Evolutionary conservation across 169 alveolate species (phyloP).

Genomic region (Blepharisma undulans): DNA sequence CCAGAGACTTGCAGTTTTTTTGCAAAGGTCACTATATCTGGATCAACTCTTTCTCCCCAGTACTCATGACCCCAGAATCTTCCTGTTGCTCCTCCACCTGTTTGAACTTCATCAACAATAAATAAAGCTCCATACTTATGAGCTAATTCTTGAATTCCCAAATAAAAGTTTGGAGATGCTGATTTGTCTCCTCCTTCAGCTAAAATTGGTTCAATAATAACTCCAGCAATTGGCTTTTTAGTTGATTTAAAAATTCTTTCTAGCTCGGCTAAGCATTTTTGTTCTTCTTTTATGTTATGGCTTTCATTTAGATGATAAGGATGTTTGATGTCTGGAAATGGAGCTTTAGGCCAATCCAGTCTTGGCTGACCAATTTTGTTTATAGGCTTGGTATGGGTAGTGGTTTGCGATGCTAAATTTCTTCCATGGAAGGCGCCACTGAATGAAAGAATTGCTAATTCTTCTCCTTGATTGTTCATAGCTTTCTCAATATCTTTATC

Average conservation of each 20-base stretch:
- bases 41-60: constrained; percentile 50
- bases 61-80: constrained; percentile 70
- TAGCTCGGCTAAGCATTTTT: constrained; percentile 42
- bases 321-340: constrained; percentile 58
- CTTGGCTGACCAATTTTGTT: constrained; percentile 38
- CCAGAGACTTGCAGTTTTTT: constrained; percentile 49
- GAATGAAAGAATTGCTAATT: constrained; percentile 37
- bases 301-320: constrained; percentile 49
- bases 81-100: constrained; percentile 67
- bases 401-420: constrained; percentile 41
- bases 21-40: constrained; percentile 69
- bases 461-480: constrained; percentile 2
- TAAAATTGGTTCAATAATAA: constrained; percentile 66
- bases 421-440: constrained; percentile 63
- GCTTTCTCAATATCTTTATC: neutral
- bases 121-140: constrained; percentile 52
- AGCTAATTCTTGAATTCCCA: constrained; percentile 48
- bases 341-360: constrained; percentile 56
- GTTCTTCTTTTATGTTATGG: constrained; percentile 57
- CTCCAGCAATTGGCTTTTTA: constrained; percentile 55
- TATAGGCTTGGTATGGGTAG: constrained; percentile 30
- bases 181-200: constrained; percentile 42
- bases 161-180: constrained; percentile 67
- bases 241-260: constrained; percentile 35
- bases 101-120: constrained; percentile 69